phyloP scores from a whole-genome alignment of 192 early-diverging fungal species.

The Paraglomus occultum region DNA sequence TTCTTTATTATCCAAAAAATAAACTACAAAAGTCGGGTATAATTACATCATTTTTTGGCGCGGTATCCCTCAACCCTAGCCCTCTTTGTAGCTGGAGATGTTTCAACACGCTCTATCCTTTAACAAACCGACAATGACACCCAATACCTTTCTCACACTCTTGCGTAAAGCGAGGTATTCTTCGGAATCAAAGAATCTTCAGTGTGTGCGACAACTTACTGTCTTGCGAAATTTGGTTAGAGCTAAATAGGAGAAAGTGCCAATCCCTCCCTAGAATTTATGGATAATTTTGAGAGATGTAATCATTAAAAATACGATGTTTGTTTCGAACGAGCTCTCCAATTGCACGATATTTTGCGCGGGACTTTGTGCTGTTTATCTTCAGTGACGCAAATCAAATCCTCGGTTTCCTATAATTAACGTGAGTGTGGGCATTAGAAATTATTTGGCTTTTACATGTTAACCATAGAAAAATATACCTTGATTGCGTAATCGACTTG shows the following conservation, averaged over 20 bases:
- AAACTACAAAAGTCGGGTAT: no score
- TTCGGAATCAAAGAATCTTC: background rate
- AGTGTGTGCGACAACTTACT: no score
- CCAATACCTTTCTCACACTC: constrained; percentile 5
- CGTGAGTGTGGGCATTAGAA: no score
- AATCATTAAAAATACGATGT: background rate
- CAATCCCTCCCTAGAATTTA: no score
- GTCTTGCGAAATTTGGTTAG: background rate
- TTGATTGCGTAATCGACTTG: background rate
- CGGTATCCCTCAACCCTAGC: background rate
- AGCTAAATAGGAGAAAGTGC: no score
- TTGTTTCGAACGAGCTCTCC: background rate
- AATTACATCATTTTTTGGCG: no score
- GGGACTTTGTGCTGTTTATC: background rate
- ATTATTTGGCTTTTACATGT: no score
- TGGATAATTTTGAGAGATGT: background rate
- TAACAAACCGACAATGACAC: constrained; percentile 12
- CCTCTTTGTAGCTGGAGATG: background rate
- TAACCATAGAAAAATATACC: background rate
- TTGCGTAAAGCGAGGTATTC: no score
- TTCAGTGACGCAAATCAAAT: background rate
- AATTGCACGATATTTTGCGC: background rate
- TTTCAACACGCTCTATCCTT: background rate
- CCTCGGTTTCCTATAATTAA: background rate
- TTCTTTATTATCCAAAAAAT: no score